Evolutionary conservation across 1,284 basidiomycete species (phyloP), one percentile per base, ranked within the genome.

Genomic region (Cutaneotrichosporon sp.): DNA sequence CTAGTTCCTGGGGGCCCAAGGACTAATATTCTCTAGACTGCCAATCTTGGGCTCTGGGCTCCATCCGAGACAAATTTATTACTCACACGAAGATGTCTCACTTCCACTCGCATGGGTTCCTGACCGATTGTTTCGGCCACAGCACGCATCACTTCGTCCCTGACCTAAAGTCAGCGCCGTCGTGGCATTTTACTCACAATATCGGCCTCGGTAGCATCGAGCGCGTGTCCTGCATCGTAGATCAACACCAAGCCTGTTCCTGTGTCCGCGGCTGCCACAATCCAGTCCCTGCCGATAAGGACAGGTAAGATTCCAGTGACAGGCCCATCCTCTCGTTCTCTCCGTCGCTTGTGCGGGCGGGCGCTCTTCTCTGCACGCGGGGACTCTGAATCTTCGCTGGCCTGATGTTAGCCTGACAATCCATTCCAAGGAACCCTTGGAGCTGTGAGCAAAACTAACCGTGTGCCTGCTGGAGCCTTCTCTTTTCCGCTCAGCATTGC

Each of bases 21-120:
- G 42, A n/a, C 40, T 46, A 4, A 0, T 18, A 7, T 46, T 7
- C 14, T 10, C 31, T 52, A 4, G 7, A 52, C 30, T 30, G 18
- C 7, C 4, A 34, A 21, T 11, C 6, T 26, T 13, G 16, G 38
- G 13, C 0, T 13, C 51, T 34, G 18, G 8, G 14, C 51, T 16
- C 18, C 51, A 34, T 18, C 18, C 16, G 18, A n/a, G 16, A 46
- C 6, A 4, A 16, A 18, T 16, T n/a, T 4, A n/a, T 30, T 51
- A 53, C 51, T 18, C 51, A 53, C 51, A 14, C 30, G 21, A 10
- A 53, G 26, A 53, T 53, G 51, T 31, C 51, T 30, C 31, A 53
- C 51, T 5, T 9, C 30, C 18, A 34, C 11, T 2, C 10, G 30
- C 51, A 18, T 34, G 5, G 14, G 13, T 18, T 34, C 51, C 42